Evolutionary conservation across 2,329 filamentous ascomycete genomes (phyloP).

Genomic region (Colletotrichum spinosum): DNA sequence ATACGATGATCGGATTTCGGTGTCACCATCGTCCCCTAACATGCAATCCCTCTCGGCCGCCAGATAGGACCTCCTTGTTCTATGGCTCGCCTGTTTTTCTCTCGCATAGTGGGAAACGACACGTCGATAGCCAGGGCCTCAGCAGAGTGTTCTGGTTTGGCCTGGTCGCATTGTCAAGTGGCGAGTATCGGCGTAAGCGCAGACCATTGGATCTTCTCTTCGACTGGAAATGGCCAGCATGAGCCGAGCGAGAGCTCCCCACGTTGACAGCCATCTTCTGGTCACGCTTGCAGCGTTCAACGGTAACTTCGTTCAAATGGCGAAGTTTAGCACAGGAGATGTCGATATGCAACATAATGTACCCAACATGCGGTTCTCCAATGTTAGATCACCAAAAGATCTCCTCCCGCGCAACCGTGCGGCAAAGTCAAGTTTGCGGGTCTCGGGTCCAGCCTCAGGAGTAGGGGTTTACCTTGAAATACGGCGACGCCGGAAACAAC

Average conservation of each 20-base stretch:
- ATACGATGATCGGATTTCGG: conserved; percentile 14
- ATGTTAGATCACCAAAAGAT: conserved; percentile 4
- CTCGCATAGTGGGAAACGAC: neutral
- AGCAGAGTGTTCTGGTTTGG: neutral
- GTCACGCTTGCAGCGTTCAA: too few relatives aligned
- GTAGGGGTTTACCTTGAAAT: conserved; percentile 25
- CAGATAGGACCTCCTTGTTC: conserved; percentile 5
- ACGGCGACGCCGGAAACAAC: conserved; percentile 25
- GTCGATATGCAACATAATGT: neutral
- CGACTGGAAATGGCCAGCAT: too few relatives aligned
- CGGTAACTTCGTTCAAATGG: too few relatives aligned
- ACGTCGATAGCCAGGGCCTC: neutral
- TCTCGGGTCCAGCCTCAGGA: conserved; percentile 17
- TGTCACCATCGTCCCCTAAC: conserved; percentile 6
- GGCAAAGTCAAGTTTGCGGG: conserved; percentile 24
- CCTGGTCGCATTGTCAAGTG: conserved; percentile 15
- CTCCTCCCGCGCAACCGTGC: conserved; percentile 24
- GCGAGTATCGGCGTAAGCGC: conserved; percentile 27
- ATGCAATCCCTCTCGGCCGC: neutral
- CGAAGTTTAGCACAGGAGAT: neutral
- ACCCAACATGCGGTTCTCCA: neutral
- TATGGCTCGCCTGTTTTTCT: neutral
- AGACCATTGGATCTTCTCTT: too few relatives aligned
- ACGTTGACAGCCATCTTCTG: too few relatives aligned
- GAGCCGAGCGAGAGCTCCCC: too few relatives aligned